Evolutionary conservation across 73 alveolate species (phyloP).

Genomic region (Breviolum minutum): DNA sequence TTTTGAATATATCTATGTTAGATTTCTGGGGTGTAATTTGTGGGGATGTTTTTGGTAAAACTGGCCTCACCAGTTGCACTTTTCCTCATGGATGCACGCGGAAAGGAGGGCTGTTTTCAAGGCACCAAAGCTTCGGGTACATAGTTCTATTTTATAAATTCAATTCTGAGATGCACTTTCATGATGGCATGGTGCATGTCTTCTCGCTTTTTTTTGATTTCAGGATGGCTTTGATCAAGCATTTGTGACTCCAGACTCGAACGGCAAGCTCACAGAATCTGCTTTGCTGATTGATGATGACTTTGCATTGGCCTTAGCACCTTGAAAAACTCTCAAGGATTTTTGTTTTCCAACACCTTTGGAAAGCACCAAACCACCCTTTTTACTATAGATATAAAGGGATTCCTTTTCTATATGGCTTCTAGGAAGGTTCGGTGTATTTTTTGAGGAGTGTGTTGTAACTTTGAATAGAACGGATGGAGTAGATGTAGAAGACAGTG

Average conservation of each 20-base stretch:
- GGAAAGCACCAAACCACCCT: too few species aligned
- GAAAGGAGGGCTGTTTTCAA: neutral
- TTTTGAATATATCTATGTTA: too few species aligned
- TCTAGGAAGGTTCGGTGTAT: too few species aligned
- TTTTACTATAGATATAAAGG: too few species aligned
- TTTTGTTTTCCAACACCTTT: too few species aligned
- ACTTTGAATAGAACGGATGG: too few species aligned
- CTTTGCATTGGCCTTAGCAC: constrained; percentile 39
- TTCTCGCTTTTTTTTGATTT: neutral
- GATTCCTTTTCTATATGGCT: neutral
- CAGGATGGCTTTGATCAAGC: constrained; percentile 90
- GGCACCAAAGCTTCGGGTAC: too few species aligned
- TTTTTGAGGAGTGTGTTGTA: too few species aligned
- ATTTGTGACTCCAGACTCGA: constrained; percentile 72
- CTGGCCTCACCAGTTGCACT: too few species aligned
- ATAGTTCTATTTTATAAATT: too few species aligned
- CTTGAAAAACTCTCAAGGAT: neutral
- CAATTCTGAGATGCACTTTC: neutral
- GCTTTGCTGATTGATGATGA: constrained; percentile 82
- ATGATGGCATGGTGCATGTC: neutral
- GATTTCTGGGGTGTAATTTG: too few species aligned
- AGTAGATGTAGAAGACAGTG: neutral
- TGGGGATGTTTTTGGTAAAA: too few species aligned
- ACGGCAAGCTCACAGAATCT: constrained; percentile 58
- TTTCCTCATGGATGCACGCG: neutral